These are phyloP conservation scores for Venturia pyrina DNA, from an alignment of 2,329 filamentous ascomycete genomes.

Conservation along the genomic window DNA sequence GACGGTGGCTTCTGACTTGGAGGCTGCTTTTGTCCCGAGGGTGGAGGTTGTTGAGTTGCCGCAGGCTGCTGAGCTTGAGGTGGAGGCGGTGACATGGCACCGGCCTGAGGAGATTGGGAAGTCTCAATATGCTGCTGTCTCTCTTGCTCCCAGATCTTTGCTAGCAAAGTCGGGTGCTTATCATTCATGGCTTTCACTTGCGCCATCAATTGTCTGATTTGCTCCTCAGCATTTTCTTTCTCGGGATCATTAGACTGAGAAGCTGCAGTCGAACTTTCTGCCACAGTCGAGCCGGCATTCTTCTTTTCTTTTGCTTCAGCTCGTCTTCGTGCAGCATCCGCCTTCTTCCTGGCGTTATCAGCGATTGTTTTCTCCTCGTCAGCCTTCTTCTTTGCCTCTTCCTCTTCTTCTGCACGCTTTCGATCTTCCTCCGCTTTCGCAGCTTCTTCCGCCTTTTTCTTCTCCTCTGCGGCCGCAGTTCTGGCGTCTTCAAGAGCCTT, in stretches of 20 bases:
- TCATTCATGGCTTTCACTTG: slow-evolving; percentile 48
- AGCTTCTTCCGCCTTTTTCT: slow-evolving; percentile 20
- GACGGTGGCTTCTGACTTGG: slow-evolving; percentile 8
- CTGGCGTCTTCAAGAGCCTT: slow-evolving; percentile 23
- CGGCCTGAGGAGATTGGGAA: background rate
- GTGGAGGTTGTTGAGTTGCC: background rate
- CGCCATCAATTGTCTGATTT: slow-evolving; percentile 46
- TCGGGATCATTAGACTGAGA: background rate
- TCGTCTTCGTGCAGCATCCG: slow-evolving; percentile 17
- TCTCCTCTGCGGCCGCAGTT: slow-evolving; percentile 16
- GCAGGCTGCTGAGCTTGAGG: background rate
- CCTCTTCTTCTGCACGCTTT: slow-evolving; percentile 16
- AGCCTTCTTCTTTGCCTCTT: slow-evolving; percentile 16
- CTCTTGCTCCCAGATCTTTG: slow-evolving; percentile 48
- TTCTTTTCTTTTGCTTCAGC: slow-evolving; percentile 12
- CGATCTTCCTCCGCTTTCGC: slow-evolving; percentile 21
- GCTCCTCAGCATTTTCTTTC: slow-evolving; percentile 33
- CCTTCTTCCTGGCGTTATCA: slow-evolving; percentile 15
- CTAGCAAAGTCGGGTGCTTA: slow-evolving; percentile 45
- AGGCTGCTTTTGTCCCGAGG: slow-evolving; percentile 6
- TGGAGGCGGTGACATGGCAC: background rate
- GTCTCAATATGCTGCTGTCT: slow-evolving; percentile 24
- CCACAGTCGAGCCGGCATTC: slow-evolving; percentile 17
- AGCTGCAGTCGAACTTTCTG: background rate
- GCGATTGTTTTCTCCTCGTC: slow-evolving; percentile 13